phyloP scores from a whole-genome alignment of 768 basidiomycete genomes.

The Suillus luteus region DNA sequence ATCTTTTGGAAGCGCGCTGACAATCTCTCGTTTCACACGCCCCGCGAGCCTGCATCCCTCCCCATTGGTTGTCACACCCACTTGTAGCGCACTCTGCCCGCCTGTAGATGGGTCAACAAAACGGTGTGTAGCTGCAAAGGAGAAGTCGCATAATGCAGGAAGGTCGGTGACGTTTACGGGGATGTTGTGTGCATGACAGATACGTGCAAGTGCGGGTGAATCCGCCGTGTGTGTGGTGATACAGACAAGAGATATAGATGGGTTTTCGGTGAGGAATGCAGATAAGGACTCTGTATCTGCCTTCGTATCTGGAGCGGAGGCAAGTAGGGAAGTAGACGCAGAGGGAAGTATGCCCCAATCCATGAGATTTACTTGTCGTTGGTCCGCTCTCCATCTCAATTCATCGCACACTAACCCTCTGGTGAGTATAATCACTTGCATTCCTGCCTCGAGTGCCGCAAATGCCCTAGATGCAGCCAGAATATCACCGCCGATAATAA shows the following conservation, averaged over 20 bases:
- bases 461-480: slow-evolving; percentile 87
- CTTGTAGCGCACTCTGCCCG: slow-evolving; percentile 55
- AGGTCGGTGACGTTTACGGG: slow-evolving; percentile 86
- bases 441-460: slow-evolving; percentile 78
- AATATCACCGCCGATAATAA: slow-evolving; percentile 77
- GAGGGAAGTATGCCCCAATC: slow-evolving; percentile 52
- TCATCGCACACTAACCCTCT: slow-evolving; percentile 69
- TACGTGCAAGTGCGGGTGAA: slow-evolving; percentile 55
- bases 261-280: slow-evolving; percentile 40
- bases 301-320: slow-evolving; percentile 19
- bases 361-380: slow-evolving; percentile 57
- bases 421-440: slow-evolving; percentile 65
- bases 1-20: slow-evolving; percentile 68
- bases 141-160: slow-evolving; percentile 85
- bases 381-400: slow-evolving; percentile 59
- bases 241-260: slow-evolving; percentile 58
- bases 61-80: slow-evolving; percentile 90
- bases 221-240: slow-evolving; percentile 64
- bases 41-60: slow-evolving; percentile 85
- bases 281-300: slow-evolving; percentile 50
- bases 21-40: slow-evolving; percentile 80
- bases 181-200: slow-evolving; percentile 61
- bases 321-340: slow-evolving; percentile 28
- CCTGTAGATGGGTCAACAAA: slow-evolving; percentile 57
- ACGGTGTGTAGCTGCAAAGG: slow-evolving; percentile 83